Conservation (phyloP, 1,284 basidiomycete genomes). For the Trichosporon ovoides region DNA sequence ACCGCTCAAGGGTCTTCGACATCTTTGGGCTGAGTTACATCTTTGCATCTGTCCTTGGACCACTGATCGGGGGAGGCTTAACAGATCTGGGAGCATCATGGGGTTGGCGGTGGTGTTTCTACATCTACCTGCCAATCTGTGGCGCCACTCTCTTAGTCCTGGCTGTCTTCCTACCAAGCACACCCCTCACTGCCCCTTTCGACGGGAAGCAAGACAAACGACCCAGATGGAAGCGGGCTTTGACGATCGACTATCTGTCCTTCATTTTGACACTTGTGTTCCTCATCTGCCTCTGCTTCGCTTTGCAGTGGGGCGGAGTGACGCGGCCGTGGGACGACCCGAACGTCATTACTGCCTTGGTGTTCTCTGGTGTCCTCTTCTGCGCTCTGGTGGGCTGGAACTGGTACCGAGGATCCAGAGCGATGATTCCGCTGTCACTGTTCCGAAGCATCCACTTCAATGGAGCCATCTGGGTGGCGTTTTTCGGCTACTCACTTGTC, state of each 20-base stretch:
- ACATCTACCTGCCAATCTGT: constrained; percentile 28
- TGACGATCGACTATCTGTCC: constrained; percentile 27
- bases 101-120: constrained; percentile 49
- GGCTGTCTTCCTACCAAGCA: constrained; percentile 17
- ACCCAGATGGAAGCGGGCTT: constrained; percentile 14
- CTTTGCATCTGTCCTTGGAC: constrained; percentile 27
- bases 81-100: constrained; percentile 19
- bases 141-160: constrained; percentile 19
- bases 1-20: constrained; percentile 25
- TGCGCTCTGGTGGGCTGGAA: constrained; percentile 22
- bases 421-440: constrained; percentile 29
- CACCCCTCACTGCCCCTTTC: constrained; percentile 19
- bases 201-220: constrained; percentile 21
- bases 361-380: constrained; percentile 19
- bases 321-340: constrained; percentile 22
- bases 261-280: constrained; percentile 23
- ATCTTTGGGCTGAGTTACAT: constrained; percentile 27
- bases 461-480: constrained; percentile 22
- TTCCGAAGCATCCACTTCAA: constrained; percentile 24
- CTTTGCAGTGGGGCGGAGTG: constrained; percentile 28
- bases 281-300: constrained; percentile 27
- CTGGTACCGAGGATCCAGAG: constrained; percentile 16
- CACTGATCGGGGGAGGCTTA: constrained; percentile 28
- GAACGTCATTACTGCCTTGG: constrained; percentile 21
- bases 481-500: constrained; percentile 23